Conservation (phyloP, 345 rosid species). For the Isatis tinctoria region DNA sequence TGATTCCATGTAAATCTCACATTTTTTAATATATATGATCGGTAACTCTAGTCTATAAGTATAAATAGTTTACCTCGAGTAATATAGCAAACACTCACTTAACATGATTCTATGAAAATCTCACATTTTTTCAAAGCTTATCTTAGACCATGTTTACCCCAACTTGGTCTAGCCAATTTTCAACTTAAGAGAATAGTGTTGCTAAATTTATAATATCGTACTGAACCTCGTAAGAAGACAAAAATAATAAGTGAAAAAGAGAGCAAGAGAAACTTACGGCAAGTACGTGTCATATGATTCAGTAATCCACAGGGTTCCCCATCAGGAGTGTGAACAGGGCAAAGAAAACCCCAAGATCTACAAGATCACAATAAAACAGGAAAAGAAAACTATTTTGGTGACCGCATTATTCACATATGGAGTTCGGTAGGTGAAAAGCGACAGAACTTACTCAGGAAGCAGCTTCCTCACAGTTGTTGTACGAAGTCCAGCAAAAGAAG, state of each 20-base stretch:
- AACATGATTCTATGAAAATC: not conserved
- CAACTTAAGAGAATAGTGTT: not conserved
- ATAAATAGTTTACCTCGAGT: not conserved
- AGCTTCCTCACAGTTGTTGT: slow-evolving; percentile 95
- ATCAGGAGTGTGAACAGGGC: slow-evolving; percentile 99
- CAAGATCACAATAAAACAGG: slow-evolving; percentile 10
- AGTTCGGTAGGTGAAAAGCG: not conserved
- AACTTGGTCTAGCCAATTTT: not conserved
- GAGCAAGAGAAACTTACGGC: slow-evolving; percentile 57
- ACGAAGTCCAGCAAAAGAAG: slow-evolving; percentile 95
- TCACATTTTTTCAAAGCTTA: not conserved
- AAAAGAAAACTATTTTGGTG: not conserved
- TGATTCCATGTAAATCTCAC: too few relatives aligned
- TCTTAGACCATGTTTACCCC: not conserved
- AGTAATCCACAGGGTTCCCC: slow-evolving; percentile 97
- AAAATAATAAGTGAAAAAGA: slow-evolving; percentile 4
- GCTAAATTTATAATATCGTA: not conserved
- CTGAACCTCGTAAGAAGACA: not conserved
- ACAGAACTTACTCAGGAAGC: slow-evolving; percentile 79
- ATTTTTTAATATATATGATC: not conserved
- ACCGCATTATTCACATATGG: slow-evolving; percentile 7
- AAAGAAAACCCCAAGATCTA: slow-evolving; percentile 99
- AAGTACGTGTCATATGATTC: slow-evolving; percentile 81
- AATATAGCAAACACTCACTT: not conserved
- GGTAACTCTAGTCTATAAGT: not conserved